Evolutionary conservation across 2,329 filamentous ascomycete genomes (phyloP), one percentile per base, ranked within the genome.

Genomic region (Neofusicoccum sp.): DNA sequence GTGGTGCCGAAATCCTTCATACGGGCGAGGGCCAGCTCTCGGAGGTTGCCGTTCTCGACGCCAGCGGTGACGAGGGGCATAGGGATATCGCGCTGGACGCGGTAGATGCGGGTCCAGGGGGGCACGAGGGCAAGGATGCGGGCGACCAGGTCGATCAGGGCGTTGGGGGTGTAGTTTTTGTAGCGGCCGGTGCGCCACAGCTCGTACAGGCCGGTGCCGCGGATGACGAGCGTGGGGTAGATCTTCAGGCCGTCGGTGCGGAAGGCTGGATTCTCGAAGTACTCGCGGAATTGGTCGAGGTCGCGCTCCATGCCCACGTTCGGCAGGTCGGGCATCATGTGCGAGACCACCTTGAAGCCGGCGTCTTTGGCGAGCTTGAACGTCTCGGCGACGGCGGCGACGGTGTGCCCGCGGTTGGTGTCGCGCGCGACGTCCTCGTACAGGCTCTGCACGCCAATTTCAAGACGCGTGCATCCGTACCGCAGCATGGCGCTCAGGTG

Each of bases 1-100:
- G 92, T 92, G 0, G 95, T 99, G 56, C 96, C 96, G 70, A 99
- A 98, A 75, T 99, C 95, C 78, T 97, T 97, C 96, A 99, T 99
- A 28, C 95, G 85, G n/a, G 93, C 93, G 62, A 99, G 81, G 0
- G 95, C 94, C 54, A 99, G 82, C 77, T 99, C 95, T 66, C 95
- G 88, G 43, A 99, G 81, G 74, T 99, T 99, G 65, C 95, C 95
- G 70, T 99, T 99, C 79, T 99, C 95, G 0, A 99, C 95, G 44
- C 95, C 95, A 0, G 94, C 96, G 0, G 95, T 98, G n/a, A 99
- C 96, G 29, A 99, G 84, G 0, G 95, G 95, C 95, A 99, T 99
- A n/a, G 95, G 95, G 64, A 99, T 99, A 78, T 99, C 95, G 75
- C 95, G 88, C 81, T 99, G 95, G 0, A 99, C 95, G 65, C 95